A percentile compares a stretch with the other conserved stretches of the same genome.
Evolutionary conservation across 805 yeast genomes (phyloP).

Genomic region (Nakazawaea holstii): DNA sequence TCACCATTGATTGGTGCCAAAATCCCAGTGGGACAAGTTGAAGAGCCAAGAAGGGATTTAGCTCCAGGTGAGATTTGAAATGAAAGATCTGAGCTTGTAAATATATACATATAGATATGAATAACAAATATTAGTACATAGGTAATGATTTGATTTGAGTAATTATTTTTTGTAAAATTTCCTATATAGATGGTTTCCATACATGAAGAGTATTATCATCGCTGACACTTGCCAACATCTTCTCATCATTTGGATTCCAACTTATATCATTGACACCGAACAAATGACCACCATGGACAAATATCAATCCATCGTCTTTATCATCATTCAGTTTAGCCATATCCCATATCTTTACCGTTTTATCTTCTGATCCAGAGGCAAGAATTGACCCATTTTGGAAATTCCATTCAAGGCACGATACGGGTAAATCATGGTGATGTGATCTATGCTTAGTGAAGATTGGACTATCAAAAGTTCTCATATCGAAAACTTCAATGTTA

Average conservation of each 20-base stretch:
- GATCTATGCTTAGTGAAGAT: constrained; percentile 16
- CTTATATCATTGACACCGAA: constrained; percentile 78
- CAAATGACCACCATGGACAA: constrained; percentile 83
- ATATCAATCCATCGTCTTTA: constrained; percentile 30
- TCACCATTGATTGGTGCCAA: constrained; percentile 30
- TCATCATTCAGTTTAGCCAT: constrained; percentile 21
- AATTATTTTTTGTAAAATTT: no score
- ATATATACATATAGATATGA: background rate
- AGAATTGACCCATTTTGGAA: constrained; percentile 46
- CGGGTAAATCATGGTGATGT: constrained; percentile 43
- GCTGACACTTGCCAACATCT: constrained; percentile 71
- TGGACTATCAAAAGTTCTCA: constrained; percentile 38
- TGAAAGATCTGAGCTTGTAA: background rate
- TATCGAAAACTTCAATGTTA: constrained; percentile 54
- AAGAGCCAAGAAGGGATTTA: constrained; percentile 11
- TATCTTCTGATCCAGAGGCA: constrained; percentile 65
- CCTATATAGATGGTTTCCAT: constrained; percentile 56
- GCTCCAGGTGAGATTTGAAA: background rate
- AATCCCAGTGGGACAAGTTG: constrained; percentile 15
- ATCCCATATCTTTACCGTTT: constrained; percentile 60
- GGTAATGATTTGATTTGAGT: no score
- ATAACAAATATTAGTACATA: no score
- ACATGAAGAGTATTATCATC: constrained; percentile 85
- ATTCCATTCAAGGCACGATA: constrained; percentile 74
- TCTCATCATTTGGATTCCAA: constrained; percentile 73